phyloP scores from a whole-genome alignment of 2,329 filamentous ascomycete genomes.

The Ceratocystis cubensis region DNA sequence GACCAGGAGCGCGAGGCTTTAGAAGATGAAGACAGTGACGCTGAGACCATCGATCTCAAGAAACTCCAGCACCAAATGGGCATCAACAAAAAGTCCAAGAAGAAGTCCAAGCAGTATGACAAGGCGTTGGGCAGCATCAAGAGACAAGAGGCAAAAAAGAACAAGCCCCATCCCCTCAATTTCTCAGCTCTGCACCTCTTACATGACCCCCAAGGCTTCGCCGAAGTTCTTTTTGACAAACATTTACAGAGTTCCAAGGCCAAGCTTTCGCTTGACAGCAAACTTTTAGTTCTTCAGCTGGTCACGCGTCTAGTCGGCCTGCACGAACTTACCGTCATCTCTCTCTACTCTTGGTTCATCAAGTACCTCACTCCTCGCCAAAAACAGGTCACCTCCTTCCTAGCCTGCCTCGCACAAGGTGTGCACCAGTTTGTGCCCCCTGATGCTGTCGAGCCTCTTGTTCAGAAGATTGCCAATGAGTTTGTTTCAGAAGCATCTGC shows the following conservation, averaged over 20 bases:
- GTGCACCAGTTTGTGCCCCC: constrained; percentile 86
- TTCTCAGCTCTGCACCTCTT: constrained; percentile 91
- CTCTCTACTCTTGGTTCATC: constrained; percentile 91
- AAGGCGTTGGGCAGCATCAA: constrained; percentile 74
- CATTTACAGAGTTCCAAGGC: constrained; percentile 80
- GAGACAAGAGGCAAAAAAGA: constrained; percentile 75
- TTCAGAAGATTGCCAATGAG: constrained; percentile 95
- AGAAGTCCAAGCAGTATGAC: constrained; percentile 65
- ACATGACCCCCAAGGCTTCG: constrained; percentile 88
- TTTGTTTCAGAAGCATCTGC: constrained; percentile 94
- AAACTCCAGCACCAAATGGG: constrained; percentile 72
- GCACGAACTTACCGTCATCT: constrained; percentile 80
- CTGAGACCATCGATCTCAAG: constrained; percentile 64
- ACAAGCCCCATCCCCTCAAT: constrained; percentile 75
- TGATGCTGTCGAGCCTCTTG: constrained; percentile 76
- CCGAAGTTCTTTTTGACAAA: constrained; percentile 78
- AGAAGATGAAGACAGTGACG: constrained; percentile 77
- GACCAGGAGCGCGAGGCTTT: constrained; percentile 92
- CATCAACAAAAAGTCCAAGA: constrained; percentile 95
- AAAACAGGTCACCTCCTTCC: constrained; percentile 79
- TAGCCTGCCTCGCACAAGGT: constrained; percentile 83
- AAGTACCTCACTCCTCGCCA: constrained; percentile 83
- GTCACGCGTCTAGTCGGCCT: constrained; percentile 83
- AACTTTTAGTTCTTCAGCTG: constrained; percentile 77
- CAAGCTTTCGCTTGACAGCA: constrained; percentile 77